phyloP scores from a whole-genome alignment of 345 rosid genomes.

The Aegle marmelos region DNA sequence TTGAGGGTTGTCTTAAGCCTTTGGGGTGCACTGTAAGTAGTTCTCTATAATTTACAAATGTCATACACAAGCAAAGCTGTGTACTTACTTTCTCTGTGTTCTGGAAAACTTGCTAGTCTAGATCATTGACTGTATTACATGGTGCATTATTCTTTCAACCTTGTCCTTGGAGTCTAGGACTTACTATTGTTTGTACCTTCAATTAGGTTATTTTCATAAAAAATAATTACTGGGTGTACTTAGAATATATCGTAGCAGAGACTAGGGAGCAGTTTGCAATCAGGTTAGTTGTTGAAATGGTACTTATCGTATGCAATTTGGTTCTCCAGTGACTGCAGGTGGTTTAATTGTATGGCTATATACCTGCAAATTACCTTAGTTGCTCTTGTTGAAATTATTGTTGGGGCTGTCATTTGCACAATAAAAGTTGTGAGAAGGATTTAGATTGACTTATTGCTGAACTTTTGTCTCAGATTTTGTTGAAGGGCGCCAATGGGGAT shows the following conservation, averaged over 20 bases:
- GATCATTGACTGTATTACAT: not conserved
- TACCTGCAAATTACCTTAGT: not conserved
- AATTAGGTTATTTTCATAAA: constrained; percentile 1
- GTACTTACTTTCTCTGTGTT: not conserved
- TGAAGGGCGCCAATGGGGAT: constrained; percentile 90
- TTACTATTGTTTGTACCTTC: not conserved
- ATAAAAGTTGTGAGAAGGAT: not conserved
- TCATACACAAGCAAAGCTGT: not conserved
- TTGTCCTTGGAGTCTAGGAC: not conserved
- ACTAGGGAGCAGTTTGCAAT: constrained; percentile 9
- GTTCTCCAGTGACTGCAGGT: not conserved
- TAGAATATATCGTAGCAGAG: constrained; percentile 11
- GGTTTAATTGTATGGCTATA: not conserved
- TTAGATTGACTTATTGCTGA: constrained; percentile 24
- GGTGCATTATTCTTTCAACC: constrained; percentile 1
- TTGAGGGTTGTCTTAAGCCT: constrained; percentile 98
- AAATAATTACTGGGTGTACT: constrained; percentile 2
- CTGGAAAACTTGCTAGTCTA: not conserved
- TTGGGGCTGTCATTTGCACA: not conserved
- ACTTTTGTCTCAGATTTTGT: constrained; percentile 62
- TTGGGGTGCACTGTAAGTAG: constrained; percentile 92
- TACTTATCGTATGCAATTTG: not conserved
- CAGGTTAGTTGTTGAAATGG: not conserved
- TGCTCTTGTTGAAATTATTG: not conserved
- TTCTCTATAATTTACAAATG: not conserved